phyloP scores from a whole-genome alignment of 2,329 filamentous ascomycete genomes.

The Diaporthe aspalathi region DNA sequence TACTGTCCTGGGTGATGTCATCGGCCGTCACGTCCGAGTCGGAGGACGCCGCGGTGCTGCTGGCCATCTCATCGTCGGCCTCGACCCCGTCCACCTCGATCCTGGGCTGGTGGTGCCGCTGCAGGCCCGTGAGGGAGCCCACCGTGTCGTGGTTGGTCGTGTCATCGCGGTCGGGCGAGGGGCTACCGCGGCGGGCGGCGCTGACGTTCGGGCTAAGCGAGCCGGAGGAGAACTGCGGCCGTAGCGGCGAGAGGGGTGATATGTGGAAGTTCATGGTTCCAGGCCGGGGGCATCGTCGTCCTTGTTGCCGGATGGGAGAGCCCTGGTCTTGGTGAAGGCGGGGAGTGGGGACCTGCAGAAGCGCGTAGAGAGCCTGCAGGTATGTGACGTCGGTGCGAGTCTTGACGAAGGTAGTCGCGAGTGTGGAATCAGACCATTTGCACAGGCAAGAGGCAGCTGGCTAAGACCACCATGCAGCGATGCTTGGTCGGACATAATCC shows the following conservation, averaged over 20 bases:
- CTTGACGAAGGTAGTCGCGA: not conserved
- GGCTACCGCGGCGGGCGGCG: slow-evolving; percentile 31
- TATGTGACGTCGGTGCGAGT: slow-evolving; percentile 20
- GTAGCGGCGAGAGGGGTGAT: slow-evolving; percentile 48
- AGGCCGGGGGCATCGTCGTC: slow-evolving; percentile 36
- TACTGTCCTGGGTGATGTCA: slow-evolving; percentile 50
- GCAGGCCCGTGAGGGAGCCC: not conserved
- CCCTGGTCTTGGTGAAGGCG: not conserved
- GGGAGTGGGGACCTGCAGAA: not conserved
- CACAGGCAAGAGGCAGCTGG: slow-evolving; percentile 6
- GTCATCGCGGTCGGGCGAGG: not conserved
- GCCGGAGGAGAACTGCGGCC: slow-evolving; percentile 47
- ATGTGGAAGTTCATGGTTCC: slow-evolving; percentile 47
- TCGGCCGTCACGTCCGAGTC: slow-evolving; percentile 38
- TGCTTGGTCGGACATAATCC: slow-evolving; percentile 21
- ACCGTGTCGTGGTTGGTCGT: slow-evolving; percentile 26
- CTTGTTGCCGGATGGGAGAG: not conserved
- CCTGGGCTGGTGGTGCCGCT: slow-evolving; percentile 8
- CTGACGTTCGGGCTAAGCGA: slow-evolving; percentile 35
- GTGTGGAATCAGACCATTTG: slow-evolving; percentile 13
- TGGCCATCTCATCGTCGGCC: slow-evolving; percentile 38
- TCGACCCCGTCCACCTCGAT: slow-evolving; percentile 41
- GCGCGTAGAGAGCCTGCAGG: slow-evolving; percentile 22
- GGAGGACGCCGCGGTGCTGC: slow-evolving; percentile 11
- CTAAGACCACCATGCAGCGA: slow-evolving; percentile 6